phyloP scores from a whole-genome alignment of 164 flowering plant genomes.

The Sextonia rubra region DNA sequence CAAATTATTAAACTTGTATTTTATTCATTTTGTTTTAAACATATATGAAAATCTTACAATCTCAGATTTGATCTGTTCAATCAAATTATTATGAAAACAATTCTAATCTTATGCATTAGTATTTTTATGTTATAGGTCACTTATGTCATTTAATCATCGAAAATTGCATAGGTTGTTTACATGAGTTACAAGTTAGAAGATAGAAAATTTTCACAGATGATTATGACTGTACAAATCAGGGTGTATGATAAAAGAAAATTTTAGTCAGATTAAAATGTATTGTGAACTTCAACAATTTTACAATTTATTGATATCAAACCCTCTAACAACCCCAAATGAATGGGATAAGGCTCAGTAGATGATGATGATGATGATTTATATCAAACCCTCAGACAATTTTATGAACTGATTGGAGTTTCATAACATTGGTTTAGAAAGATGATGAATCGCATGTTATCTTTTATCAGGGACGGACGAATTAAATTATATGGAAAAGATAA shows the following conservation, averaged over 20 bases:
- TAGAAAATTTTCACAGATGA: background rate
- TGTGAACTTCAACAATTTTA: background rate
- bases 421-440: background rate
- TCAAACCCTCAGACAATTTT: background rate
- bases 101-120: too few relatives aligned
- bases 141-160: too few relatives aligned
- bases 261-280: background rate
- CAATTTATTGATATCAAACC: background rate
- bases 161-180: too few relatives aligned
- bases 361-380: background rate
- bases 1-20: background rate
- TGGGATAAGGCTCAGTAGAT: background rate
- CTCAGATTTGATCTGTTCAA: background rate
- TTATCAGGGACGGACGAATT: conserved; percentile 71
- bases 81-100: too few relatives aligned
- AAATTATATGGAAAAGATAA: conserved; percentile 71
- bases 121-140: too few relatives aligned
- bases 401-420: background rate
- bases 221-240: background rate
- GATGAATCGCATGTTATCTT: background rate
- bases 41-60: background rate
- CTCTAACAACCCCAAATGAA: background rate
- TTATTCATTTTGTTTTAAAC: background rate
- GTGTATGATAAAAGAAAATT: too few relatives aligned
- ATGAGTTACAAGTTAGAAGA: background rate